Conservation (phyloP, 805 yeast species). For the Grigorovia jiainica region DNA sequence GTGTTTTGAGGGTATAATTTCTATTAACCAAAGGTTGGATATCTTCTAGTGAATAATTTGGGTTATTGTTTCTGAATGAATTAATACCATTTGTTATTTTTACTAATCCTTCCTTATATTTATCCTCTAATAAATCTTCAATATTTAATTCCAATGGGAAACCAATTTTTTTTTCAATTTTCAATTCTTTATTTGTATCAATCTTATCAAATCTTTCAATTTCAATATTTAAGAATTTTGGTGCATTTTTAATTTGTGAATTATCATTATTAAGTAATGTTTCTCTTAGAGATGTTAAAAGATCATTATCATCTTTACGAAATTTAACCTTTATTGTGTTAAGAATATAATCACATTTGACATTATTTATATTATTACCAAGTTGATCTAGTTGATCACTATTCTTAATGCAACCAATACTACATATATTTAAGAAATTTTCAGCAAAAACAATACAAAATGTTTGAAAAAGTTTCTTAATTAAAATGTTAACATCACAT, state of each 20-base stretch:
- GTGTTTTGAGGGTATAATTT: too few relatives aligned
- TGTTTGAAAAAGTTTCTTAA: constrained; percentile 58
- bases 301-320: not conserved
- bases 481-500: constrained; percentile 96
- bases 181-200: constrained; percentile 79
- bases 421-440: constrained; percentile 44
- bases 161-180: constrained; percentile 83
- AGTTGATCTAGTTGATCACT: too few relatives aligned
- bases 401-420: too few relatives aligned
- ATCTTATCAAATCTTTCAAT: constrained; percentile 82
- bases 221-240: constrained; percentile 78
- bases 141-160: constrained; percentile 89
- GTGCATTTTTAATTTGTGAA: constrained; percentile 73
- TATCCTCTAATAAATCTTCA: constrained; percentile 72
- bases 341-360: not conserved
- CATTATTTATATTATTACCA: too few relatives aligned
- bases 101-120: constrained; percentile 29
- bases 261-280: constrained; percentile 24
- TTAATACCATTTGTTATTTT: not conserved
- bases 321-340: not conserved
- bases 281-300: not conserved
- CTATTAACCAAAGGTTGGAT: not conserved
- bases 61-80: not conserved
- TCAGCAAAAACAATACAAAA: constrained; percentile 38
- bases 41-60: not conserved